Percentiles rank a stretch among this genome's conserved stretches.
Evolutionary conservation across 129 eudicot genomes (phyloP).

Genomic region (sunflower (Helianthus annuus)): DNA sequence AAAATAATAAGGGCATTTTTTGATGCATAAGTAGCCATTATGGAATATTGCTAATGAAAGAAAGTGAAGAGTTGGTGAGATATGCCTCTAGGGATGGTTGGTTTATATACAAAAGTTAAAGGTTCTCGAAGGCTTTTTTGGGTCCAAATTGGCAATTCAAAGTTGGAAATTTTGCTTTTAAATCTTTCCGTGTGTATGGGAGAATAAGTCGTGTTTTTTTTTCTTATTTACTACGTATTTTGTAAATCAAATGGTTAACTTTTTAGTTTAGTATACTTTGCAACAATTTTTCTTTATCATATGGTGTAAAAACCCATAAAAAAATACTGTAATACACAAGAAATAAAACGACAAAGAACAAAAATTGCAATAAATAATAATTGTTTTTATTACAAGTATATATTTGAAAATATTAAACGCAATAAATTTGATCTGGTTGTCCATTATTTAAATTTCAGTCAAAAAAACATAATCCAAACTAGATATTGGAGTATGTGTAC

Average conservation of each 20-base stretch:
- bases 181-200: conserved; percentile 13
- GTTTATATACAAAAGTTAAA: conserved; percentile 7
- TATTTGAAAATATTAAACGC: too few relatives aligned
- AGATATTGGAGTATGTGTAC: too few relatives aligned
- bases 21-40: conserved; percentile 21
- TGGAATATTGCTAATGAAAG: background rate
- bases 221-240: background rate
- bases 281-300: too few relatives aligned
- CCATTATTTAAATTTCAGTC: too few relatives aligned
- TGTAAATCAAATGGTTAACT: background rate
- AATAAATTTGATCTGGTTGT: too few relatives aligned
- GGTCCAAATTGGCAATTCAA: conserved; percentile 16
- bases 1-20: background rate
- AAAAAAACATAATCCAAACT: too few relatives aligned
- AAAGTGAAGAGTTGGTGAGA: background rate
- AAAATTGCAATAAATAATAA: too few relatives aligned
- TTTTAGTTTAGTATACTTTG: background rate
- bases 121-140: conserved; percentile 15
- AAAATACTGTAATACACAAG: too few relatives aligned
- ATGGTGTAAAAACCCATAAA: too few relatives aligned
- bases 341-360: too few relatives aligned
- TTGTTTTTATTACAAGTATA: too few relatives aligned
- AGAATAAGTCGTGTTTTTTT: conserved; percentile 10
- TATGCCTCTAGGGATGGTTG: conserved; percentile 6
- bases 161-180: conserved; percentile 13